phyloP scores from a whole-genome alignment of 768 basidiomycete genomes.

The Gyrodon lividus region DNA sequence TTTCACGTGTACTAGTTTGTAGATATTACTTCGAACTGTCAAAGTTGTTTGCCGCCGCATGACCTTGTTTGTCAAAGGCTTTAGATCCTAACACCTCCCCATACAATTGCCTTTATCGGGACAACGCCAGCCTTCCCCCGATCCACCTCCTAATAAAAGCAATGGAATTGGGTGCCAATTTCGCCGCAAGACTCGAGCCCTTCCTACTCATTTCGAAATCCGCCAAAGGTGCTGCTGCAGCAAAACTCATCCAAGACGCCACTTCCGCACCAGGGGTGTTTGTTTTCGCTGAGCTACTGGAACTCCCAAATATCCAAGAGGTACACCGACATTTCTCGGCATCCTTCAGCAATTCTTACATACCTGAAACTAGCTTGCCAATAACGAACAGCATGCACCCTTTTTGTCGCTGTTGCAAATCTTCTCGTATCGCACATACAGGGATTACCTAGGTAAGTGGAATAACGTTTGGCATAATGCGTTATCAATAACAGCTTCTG shows the following conservation, averaged over 20 bases:
- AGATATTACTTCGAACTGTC: too few species aligned
- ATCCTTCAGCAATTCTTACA: constrained; percentile 1
- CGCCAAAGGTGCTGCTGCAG: constrained; percentile 88
- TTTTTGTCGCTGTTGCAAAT: constrained; percentile 71
- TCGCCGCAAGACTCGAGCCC: constrained; percentile 76
- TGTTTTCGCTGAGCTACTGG: constrained; percentile 87
- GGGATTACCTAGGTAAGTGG: constrained; percentile 71
- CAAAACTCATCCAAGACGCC: constrained; percentile 83
- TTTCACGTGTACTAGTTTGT: too few species aligned
- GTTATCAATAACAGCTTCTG: constrained; percentile 3
- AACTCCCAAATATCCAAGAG: constrained; percentile 80
- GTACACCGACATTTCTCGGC: constrained; percentile 39
- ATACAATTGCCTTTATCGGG: constrained; percentile 4
- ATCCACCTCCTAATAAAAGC: not conserved
- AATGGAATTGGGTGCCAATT: constrained; percentile 67
- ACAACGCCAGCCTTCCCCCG: too few species aligned
- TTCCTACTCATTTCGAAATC: constrained; percentile 91
- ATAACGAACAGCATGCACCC: constrained; percentile 59
- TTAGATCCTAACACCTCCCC: constrained; percentile 17
- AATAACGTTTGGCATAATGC: not conserved
- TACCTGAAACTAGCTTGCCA: constrained; percentile 53
- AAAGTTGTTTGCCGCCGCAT: not conserved
- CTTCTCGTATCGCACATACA: constrained; percentile 88
- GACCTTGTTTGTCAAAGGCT: constrained; percentile 3
- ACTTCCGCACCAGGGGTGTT: constrained; percentile 89